Percentiles rank a stretch among this genome's conserved stretches.
These are phyloP conservation scores for Geranium brycei DNA, from an alignment of 345 rosid genomes.

Conservation along the genomic window DNA sequence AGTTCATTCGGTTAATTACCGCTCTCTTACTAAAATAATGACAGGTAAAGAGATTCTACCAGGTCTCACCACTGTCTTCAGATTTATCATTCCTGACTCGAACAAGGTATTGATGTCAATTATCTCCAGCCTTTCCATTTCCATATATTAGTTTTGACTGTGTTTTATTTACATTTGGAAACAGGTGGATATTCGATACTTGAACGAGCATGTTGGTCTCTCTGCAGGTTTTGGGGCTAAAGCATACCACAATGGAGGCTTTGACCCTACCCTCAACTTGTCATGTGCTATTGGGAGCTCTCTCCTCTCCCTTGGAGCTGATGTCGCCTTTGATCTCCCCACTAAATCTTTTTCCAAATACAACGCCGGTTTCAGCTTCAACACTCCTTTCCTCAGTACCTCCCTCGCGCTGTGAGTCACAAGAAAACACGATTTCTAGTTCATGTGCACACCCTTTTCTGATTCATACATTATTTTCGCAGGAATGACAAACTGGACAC, in stretches of 20 bases:
- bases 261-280: slow-evolving; percentile 25
- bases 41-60: slow-evolving; percentile 37
- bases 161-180: background rate
- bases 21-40: background rate
- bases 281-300: slow-evolving; percentile 31
- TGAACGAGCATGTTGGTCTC: slow-evolving; percentile 28
- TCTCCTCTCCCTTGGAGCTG: slow-evolving; percentile 30
- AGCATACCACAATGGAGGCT: slow-evolving; percentile 12
- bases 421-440: background rate
- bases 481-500: slow-evolving; percentile 33
- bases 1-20: background rate
- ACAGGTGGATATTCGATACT: slow-evolving; percentile 34
- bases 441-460: background rate
- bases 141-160: background rate
- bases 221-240: slow-evolving; percentile 27
- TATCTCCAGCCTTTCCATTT: background rate
- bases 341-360: slow-evolving; percentile 13
- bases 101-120: slow-evolving; percentile 19
- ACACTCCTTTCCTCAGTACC: slow-evolving; percentile 17
- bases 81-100: slow-evolving; percentile 29
- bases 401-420: slow-evolving; percentile 29
- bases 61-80: slow-evolving; percentile 34
- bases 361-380: slow-evolving; percentile 35
- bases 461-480: slow-evolving; percentile 12
- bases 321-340: slow-evolving; percentile 20